phyloP scores from a whole-genome alignment of 129 eudicot genomes.

The Helichrysum umbraculigerum region DNA sequence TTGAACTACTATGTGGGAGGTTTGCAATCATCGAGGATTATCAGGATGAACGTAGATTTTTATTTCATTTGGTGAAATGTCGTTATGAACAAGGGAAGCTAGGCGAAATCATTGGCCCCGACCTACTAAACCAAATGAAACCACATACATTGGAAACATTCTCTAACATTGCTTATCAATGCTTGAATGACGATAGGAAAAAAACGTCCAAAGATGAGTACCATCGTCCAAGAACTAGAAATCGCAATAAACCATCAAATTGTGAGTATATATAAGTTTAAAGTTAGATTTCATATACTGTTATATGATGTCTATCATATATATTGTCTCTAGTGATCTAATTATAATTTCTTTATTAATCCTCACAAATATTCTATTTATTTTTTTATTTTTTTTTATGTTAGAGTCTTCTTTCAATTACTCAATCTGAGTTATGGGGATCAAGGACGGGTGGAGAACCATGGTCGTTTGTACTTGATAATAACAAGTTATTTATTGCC shows the following conservation, averaged over 20 bases:
- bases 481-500: too few species aligned
- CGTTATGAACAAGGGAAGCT: background rate
- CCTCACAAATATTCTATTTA: too few species aligned
- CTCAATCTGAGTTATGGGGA: too few species aligned
- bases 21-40: background rate
- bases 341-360: too few species aligned
- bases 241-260: conserved; percentile 5
- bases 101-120: background rate
- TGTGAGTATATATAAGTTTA: too few species aligned
- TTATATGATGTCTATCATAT: too few species aligned
- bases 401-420: too few species aligned
- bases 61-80: background rate
- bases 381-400: too few species aligned
- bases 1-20: conserved; percentile 26
- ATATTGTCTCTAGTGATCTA: too few species aligned
- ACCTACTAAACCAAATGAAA: background rate
- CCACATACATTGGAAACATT: background rate
- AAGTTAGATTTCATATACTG: too few species aligned
- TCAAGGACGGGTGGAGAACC: too few species aligned
- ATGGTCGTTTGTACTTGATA: too few species aligned
- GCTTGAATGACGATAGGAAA: conserved; percentile 8
- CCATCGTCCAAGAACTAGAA: conserved; percentile 10
- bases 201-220: conserved; percentile 4
- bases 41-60: background rate
- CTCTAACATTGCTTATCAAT: conserved; percentile 5